Evolutionary conservation across 2,329 filamentous ascomycete genomes (phyloP), one percentile per base, ranked within the genome.

Genomic region (Amauroascus verrucosus): DNA sequence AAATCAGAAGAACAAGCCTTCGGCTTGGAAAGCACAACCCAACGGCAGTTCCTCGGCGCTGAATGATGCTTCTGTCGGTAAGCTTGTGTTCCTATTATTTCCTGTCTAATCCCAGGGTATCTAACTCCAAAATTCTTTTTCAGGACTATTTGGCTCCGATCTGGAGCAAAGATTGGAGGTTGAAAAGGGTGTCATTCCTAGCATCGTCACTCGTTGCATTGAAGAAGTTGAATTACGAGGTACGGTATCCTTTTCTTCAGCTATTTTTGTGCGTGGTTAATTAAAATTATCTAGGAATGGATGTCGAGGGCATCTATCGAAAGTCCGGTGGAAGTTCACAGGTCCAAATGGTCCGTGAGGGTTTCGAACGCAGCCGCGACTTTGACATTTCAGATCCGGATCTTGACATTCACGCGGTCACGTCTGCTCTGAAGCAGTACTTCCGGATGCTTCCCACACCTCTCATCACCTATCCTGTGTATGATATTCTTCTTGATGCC

Each of bases 241-340:
- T 70, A 65, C 50, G 70, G 8, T 41, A 20, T 13, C 16, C 13
- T 24, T 33, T 9, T 20, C 14, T 13, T 32, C 16, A 41, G 20
- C 7, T 45, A 13, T 30, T 20, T 28, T 26, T 45, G n/a, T 20
- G 44, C 8, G 18, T 28, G 24, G 26, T 38, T 54, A 37, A 54
- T 26, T 8, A 40, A 14, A 11, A 26, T 38, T 35, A 32, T n/a
- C n/a, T 38, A 78, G 76, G 77, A 44, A 95, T 98, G 88, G 90
- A 97, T 63, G 81, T 94, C 61, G 93, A 97, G 72, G 93, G 93
- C 58, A 95, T 98, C 62, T 98, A 98, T 73, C 84, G 93, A 64
- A 98, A 98, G 77, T 95, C 90, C 48, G 93, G 93, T 54, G 93
- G 90, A 60, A 89, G 86, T 63, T 88, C 87, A 7, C 88, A 94